These are phyloP conservation scores for Cyberlindnera mycetangii DNA, from an alignment of 805 yeast genomes.

Conservation along the genomic window DNA sequence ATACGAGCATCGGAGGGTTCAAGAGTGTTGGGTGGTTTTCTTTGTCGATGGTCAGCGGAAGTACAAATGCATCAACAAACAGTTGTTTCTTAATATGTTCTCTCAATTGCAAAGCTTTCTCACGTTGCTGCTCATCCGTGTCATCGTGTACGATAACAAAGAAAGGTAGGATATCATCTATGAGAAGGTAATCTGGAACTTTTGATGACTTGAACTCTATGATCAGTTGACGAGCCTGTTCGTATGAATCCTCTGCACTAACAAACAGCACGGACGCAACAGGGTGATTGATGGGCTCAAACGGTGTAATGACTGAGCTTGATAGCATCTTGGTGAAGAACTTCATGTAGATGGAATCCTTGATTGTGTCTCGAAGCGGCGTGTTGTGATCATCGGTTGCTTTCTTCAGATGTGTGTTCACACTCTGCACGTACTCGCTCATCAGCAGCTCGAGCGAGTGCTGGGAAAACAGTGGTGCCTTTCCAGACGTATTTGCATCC, in stretches of 20 bases:
- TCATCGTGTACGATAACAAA: conserved; percentile 51
- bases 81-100: conserved; percentile 35
- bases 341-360: conserved; percentile 51
- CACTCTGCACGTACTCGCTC: conserved; percentile 30
- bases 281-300: conserved; percentile 88
- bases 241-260: conserved; percentile 50
- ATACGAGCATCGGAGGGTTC: conserved; percentile 32
- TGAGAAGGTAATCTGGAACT: conserved; percentile 63
- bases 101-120: conserved; percentile 37
- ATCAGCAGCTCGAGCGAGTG: conserved; percentile 38
- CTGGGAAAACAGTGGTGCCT: conserved; percentile 31
- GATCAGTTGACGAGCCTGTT: conserved; percentile 55
- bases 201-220: conserved; percentile 46
- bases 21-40: conserved; percentile 18
- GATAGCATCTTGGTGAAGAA: conserved; percentile 58
- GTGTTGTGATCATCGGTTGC: conserved; percentile 18
- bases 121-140: conserved; percentile 41
- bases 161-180: conserved; percentile 56
- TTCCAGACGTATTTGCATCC: conserved; percentile 22
- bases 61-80: conserved; percentile 31
- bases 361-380: conserved; percentile 32
- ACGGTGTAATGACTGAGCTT: conserved; percentile 60
- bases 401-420: conserved; percentile 21
- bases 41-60: conserved; percentile 15
- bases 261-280: conserved; percentile 69